phyloP scores from a whole-genome alignment of 345 rosid genomes.

The Eucalyptus paniculata region DNA sequence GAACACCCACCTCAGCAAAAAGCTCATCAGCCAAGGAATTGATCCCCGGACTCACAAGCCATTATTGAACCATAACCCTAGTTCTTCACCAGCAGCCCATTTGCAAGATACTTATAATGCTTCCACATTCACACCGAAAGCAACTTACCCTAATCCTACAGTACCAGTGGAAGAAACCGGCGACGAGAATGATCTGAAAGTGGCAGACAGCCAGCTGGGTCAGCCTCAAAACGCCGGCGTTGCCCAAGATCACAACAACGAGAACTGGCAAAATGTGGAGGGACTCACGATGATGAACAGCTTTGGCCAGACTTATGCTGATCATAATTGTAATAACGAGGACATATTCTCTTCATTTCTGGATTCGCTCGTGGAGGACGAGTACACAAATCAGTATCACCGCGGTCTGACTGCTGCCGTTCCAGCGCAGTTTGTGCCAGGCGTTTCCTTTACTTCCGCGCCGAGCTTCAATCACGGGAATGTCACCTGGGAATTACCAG shows the following conservation, averaged over 20 bases:
- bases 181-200: neutral
- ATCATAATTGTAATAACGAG: conserved; percentile 17
- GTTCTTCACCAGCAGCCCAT: neutral
- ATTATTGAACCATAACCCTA: conserved; percentile 14
- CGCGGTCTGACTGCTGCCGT: neutral
- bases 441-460: neutral
- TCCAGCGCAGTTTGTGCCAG: neutral
- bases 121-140: neutral
- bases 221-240: neutral
- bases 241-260: neutral
- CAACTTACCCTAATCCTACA: neutral
- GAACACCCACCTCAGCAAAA: conserved; percentile 79
- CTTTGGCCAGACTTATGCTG: neutral
- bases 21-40: conserved; percentile 68
- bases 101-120: neutral
- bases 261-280: neutral
- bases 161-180: neutral
- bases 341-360: conserved; percentile 62
- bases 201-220: neutral
- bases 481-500: neutral
- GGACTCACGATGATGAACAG: neutral
- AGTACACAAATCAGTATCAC: neutral
- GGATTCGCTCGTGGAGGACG: conserved; percentile 50
- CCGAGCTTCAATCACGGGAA: neutral
- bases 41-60: conserved; percentile 85